phyloP scores from a whole-genome alignment of 2,329 filamentous ascomycete species.

The Xylaria sp. region DNA sequence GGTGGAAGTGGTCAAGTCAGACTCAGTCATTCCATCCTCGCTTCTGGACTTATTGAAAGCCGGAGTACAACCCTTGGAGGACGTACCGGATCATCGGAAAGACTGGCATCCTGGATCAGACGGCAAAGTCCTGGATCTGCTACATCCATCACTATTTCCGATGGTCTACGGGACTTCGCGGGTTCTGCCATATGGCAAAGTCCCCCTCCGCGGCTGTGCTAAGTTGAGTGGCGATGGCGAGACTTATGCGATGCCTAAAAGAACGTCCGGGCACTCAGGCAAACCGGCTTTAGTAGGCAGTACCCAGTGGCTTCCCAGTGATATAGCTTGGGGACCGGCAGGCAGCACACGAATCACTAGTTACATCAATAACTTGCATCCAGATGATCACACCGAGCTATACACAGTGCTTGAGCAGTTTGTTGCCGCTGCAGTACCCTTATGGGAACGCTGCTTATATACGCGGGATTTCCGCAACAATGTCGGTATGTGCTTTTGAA shows the following conservation, averaged over 20 bases:
- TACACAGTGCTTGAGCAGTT: slow-evolving; percentile 57
- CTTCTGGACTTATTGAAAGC: slow-evolving; percentile 56
- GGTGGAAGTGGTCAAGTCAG: slow-evolving; percentile 62
- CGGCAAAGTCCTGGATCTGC: slow-evolving; percentile 67
- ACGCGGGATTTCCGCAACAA: slow-evolving; percentile 10
- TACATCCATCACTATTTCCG: slow-evolving; percentile 73
- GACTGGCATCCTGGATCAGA: slow-evolving; percentile 72
- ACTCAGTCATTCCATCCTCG: slow-evolving; percentile 54
- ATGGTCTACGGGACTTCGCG: slow-evolving; percentile 63
- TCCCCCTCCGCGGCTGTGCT: slow-evolving; percentile 50
- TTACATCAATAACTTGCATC: slow-evolving; percentile 67
- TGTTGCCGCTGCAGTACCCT: slow-evolving; percentile 55
- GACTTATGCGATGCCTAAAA: slow-evolving; percentile 32
- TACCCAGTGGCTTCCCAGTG: slow-evolving; percentile 63
- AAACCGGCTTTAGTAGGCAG: slow-evolving; percentile 40
- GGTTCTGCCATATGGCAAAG: slow-evolving; percentile 52
- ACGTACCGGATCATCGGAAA: slow-evolving; percentile 59
- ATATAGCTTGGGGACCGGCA: slow-evolving; percentile 56
- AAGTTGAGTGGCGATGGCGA: slow-evolving; percentile 47
- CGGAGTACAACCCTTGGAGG: slow-evolving; percentile 58
- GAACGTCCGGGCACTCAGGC: neutral
- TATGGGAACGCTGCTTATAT: slow-evolving; percentile 55
- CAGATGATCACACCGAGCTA: slow-evolving; percentile 51
- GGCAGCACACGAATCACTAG: slow-evolving; percentile 56
- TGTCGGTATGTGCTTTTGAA: slow-evolving; percentile 6